A percentile compares a stretch with the other conserved stretches of the same genome.
Conservation (phyloP, 2,329 filamentous ascomycete species). For the Phymatotrichopsis omnivora region DNA sequence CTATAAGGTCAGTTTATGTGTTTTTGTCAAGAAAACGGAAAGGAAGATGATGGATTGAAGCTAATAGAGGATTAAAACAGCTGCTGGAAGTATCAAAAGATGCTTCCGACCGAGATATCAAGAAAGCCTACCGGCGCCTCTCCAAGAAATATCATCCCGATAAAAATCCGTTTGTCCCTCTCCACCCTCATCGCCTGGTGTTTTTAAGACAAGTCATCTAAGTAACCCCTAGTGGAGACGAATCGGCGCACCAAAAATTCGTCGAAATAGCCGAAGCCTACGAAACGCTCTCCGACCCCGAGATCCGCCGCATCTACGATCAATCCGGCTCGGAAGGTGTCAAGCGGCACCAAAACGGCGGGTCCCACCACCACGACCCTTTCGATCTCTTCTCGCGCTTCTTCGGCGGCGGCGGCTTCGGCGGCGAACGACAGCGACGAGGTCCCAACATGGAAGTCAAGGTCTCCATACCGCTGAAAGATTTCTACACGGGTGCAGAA, state of each 20-base stretch:
- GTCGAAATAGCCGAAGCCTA: conserved; percentile 92
- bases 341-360: conserved; percentile 62
- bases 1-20: conserved; percentile 53
- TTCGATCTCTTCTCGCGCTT: conserved; percentile 96
- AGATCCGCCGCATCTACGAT: conserved; percentile 83
- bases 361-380: conserved; percentile 62
- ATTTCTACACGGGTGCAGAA: conserved; percentile 84
- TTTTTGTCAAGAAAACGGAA: neutral
- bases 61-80: conserved; percentile 38
- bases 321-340: conserved; percentile 86
- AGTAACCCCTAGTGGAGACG: conserved; percentile 51
- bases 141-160: conserved; percentile 97
- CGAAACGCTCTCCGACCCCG: conserved; percentile 71
- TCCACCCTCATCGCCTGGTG: neutral
- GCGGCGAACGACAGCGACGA: conserved; percentile 59
- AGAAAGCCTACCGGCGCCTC: conserved; percentile 80
- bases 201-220: conserved; percentile 6
- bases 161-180: conserved; percentile 73
- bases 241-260: conserved; percentile 77
- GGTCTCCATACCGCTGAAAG: conserved; percentile 65
- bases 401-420: conserved; percentile 76
- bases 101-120: conserved; percentile 79
- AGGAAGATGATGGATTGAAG: neutral
- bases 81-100: conserved; percentile 69
- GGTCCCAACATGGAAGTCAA: conserved; percentile 86